These are phyloP conservation scores for Lippia alba DNA, from an alignment of 305 asterid species.

Conservation along the genomic window DNA sequence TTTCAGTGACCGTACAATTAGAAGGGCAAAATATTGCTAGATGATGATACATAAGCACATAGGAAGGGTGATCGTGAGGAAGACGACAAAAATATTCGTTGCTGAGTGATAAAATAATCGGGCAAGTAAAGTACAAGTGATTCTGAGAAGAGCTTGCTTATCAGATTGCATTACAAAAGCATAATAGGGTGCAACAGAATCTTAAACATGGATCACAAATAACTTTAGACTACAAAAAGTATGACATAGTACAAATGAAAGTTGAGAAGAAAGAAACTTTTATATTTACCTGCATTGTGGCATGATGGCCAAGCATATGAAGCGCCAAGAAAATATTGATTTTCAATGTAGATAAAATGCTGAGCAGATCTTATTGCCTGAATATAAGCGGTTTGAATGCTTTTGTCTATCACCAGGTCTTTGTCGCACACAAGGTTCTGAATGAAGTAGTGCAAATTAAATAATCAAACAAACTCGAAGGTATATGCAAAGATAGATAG, in stretches of 20 bases:
- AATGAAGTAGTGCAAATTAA: conserved; percentile 26
- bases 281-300: conserved; percentile 75
- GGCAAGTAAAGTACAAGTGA: conserved; percentile 17
- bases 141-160: conserved; percentile 8
- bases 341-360: conserved; percentile 84
- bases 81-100: conserved; percentile 6
- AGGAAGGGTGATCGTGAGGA: neutral
- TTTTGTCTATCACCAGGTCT: conserved; percentile 71
- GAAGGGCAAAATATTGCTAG: too few relatives aligned
- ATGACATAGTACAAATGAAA: conserved; percentile 14
- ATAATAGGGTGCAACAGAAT: conserved; percentile 12
- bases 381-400: conserved; percentile 87
- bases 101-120: neutral
- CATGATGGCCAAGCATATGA: conserved; percentile 89
- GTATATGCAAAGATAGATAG: conserved; percentile 16
- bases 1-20: too few relatives aligned
- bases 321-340: conserved; percentile 92
- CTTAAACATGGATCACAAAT: conserved; percentile 3
- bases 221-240: conserved; percentile 9
- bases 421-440: conserved; percentile 80
- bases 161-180: conserved; percentile 7
- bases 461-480: neutral
- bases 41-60: too few relatives aligned
- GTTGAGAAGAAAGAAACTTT: conserved; percentile 13
- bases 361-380: conserved; percentile 94